These are phyloP conservation scores for Lentinula boryana DNA, from an alignment of 768 basidiomycete species.

Conservation along the genomic window DNA sequence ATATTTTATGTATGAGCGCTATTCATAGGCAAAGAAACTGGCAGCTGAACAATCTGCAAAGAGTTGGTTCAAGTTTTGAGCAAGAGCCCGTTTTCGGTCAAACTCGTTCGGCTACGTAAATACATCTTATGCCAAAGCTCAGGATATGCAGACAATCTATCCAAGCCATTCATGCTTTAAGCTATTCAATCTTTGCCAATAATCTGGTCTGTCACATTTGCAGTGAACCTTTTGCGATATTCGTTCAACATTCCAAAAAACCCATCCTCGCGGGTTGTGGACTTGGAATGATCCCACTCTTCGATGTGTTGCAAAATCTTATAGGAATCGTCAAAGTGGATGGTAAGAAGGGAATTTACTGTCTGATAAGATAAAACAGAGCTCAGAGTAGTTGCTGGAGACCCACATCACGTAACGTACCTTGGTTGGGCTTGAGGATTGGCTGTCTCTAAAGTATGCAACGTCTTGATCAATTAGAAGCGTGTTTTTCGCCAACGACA, in stretches of 20 bases:
- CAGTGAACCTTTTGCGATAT: constrained; percentile 35
- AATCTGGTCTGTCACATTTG: constrained; percentile 26
- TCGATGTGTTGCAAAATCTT: constrained; percentile 34
- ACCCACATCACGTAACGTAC: constrained; percentile 10
- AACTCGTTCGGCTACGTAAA: too few species aligned
- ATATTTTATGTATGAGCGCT: not conserved
- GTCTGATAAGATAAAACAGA: constrained; percentile 21
- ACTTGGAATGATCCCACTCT: constrained; percentile 38
- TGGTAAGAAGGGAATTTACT: constrained; percentile 30
- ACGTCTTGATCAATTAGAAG: constrained; percentile 45
- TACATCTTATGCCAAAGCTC: too few species aligned
- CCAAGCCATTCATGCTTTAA: too few species aligned
- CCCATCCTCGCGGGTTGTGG: constrained; percentile 31
- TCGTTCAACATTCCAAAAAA: constrained; percentile 40
- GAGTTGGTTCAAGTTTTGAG: constrained; percentile 52
- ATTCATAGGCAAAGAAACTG: constrained; percentile 50
- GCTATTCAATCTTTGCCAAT: constrained; percentile 16
- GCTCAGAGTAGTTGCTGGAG: not conserved
- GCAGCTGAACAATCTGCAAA: constrained; percentile 60
- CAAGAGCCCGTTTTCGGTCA: too few species aligned
- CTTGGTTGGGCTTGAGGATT: constrained; percentile 34
- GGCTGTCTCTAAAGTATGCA: constrained; percentile 32
- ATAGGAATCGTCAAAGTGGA: constrained; percentile 30
- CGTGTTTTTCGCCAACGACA: constrained; percentile 26
- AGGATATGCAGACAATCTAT: too few species aligned